phyloP scores from a whole-genome alignment of 805 yeast genomes.

The Candida tibetensis region DNA sequence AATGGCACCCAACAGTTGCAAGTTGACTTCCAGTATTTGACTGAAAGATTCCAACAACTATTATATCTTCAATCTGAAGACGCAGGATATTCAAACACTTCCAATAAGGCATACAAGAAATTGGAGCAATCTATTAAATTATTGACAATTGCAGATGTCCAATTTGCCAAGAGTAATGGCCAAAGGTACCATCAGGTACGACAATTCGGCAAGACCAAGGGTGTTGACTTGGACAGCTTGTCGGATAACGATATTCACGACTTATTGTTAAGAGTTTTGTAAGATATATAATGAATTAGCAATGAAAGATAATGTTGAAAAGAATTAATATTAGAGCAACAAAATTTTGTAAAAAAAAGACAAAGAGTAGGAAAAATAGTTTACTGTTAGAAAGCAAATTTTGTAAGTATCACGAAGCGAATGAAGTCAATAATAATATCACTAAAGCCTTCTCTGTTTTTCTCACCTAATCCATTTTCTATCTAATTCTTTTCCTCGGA shows the following conservation, averaged over 20 bases:
- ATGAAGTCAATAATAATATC: too few species aligned
- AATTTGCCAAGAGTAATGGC: slow-evolving; percentile 18
- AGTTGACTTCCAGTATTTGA: slow-evolving; percentile 26
- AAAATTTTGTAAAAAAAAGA: too few species aligned
- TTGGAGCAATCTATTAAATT: slow-evolving; percentile 30
- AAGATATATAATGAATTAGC: not conserved
- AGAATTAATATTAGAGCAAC: too few species aligned
- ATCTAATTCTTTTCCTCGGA: too few species aligned
- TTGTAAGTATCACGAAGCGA: too few species aligned
- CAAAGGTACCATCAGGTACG: slow-evolving; percentile 11
- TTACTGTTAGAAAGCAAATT: too few species aligned
- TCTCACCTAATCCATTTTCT: too few species aligned
- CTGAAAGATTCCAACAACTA: slow-evolving; percentile 14
- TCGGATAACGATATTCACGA: slow-evolving; percentile 23
- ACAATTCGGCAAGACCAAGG: slow-evolving; percentile 21
- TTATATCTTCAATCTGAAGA: slow-evolving; percentile 16
- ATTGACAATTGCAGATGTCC: slow-evolving; percentile 21
- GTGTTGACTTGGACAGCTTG: slow-evolving; percentile 15
- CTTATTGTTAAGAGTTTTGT: slow-evolving; percentile 26
- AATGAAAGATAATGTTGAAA: too few species aligned
- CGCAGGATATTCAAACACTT: slow-evolving; percentile 17
- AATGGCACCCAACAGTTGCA: slow-evolving; percentile 32
- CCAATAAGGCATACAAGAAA: slow-evolving; percentile 23
- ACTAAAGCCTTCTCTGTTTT: too few species aligned
- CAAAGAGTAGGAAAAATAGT: too few species aligned